These are phyloP conservation scores for Aspergillus spinulosporus DNA, from an alignment of 2,329 filamentous ascomycete species.

Conservation along the genomic window DNA sequence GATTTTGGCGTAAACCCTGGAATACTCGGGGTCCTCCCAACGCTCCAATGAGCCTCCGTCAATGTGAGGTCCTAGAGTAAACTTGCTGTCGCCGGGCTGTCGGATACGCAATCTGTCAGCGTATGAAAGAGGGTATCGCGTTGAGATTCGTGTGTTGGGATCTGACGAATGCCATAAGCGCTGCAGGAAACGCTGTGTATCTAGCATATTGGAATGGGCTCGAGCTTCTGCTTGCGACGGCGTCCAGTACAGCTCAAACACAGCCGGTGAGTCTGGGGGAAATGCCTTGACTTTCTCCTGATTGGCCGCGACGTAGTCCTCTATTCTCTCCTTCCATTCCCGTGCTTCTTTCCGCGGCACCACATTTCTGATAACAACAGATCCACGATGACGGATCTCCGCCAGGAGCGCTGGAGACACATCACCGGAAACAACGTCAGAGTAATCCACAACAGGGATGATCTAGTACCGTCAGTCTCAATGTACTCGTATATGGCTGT, in stretches of 20 bases:
- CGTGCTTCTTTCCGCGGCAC: slow-evolving; percentile 64
- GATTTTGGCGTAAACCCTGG: slow-evolving; percentile 70
- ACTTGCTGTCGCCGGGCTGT: slow-evolving; percentile 67
- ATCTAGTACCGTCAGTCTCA: slow-evolving; percentile 29
- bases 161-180: slow-evolving; percentile 62
- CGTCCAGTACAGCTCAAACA: slow-evolving; percentile 77
- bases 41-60: slow-evolving; percentile 74
- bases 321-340: slow-evolving; percentile 63
- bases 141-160: slow-evolving; percentile 47
- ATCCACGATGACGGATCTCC: slow-evolving; percentile 61
- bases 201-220: slow-evolving; percentile 64
- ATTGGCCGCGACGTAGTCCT: slow-evolving; percentile 66
- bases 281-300: slow-evolving; percentile 57
- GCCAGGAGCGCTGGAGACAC: slow-evolving; percentile 38
- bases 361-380: slow-evolving; percentile 65
- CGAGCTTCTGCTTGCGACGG: slow-evolving; percentile 66
- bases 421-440: slow-evolving; percentile 40
- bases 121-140: slow-evolving; percentile 65
- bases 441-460: slow-evolving; percentile 46
- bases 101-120: slow-evolving; percentile 72
- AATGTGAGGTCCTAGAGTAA: slow-evolving; percentile 71
- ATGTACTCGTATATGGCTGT: neutral
- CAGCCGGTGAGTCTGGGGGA: slow-evolving; percentile 65
- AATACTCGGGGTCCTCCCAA: slow-evolving; percentile 71
- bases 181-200: slow-evolving; percentile 64